These are phyloP conservation scores for Barnettozyma sp. DNA, from an alignment of 805 yeast genomes.

Conservation along the genomic window DNA sequence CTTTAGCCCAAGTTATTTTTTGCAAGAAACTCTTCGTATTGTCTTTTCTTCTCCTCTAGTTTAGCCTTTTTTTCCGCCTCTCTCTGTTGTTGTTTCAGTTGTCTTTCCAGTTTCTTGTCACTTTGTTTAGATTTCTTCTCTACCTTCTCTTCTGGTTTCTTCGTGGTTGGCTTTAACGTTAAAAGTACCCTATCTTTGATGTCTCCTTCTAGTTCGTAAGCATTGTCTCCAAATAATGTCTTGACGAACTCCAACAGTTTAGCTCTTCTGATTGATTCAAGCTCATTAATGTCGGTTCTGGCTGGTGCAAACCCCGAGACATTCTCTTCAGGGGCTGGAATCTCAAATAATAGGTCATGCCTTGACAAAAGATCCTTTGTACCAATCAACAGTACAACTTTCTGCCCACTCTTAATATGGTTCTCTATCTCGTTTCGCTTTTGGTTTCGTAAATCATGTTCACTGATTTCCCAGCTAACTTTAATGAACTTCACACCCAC, in stretches of 20 bases:
- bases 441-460: constrained; percentile 45
- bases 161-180: constrained; percentile 22
- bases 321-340: constrained; percentile 5
- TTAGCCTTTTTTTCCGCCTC: constrained; percentile 21
- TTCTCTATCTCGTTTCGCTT: constrained; percentile 43
- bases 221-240: constrained; percentile 23
- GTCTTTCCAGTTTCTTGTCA: constrained; percentile 19
- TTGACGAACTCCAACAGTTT: constrained; percentile 27
- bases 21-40: constrained; percentile 9
- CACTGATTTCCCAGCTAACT: constrained; percentile 51
- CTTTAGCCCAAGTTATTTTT: constrained; percentile 4
- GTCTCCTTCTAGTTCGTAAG: constrained; percentile 27
- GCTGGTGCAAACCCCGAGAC: too few species aligned
- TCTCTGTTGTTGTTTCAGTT: constrained; percentile 19
- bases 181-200: constrained; percentile 22
- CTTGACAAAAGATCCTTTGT: constrained; percentile 26
- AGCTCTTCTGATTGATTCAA: constrained; percentile 30
- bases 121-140: constrained; percentile 11
- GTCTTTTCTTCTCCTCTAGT: constrained; percentile 15
- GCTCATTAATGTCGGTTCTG: constrained; percentile 22
- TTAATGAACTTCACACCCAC: constrained; percentile 39
- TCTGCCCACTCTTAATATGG: constrained; percentile 37
- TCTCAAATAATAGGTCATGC: constrained; percentile 4
- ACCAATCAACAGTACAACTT: constrained; percentile 35
- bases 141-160: constrained; percentile 15